Evolutionary conservation across 306 rosid species (phyloP).

Genomic region (Rosa lucieae): DNA sequence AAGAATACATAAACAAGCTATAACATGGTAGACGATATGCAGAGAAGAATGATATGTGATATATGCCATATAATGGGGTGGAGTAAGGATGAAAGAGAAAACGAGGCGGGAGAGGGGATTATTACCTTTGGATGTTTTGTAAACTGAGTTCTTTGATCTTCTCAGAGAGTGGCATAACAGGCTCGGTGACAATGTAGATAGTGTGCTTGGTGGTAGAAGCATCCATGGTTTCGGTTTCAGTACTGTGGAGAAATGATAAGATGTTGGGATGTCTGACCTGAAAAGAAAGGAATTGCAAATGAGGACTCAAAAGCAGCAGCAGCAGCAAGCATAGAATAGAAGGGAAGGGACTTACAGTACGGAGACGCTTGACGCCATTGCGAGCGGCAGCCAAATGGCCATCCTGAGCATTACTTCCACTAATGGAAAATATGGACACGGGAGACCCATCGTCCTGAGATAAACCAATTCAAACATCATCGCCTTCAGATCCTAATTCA

Average conservation of each 20-base stretch:
- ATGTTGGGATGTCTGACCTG: slow-evolving; percentile 99
- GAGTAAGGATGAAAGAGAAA: neutral
- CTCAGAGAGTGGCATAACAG: slow-evolving; percentile 84
- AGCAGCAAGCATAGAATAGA: neutral
- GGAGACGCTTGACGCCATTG: slow-evolving; percentile 88
- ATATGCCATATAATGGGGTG: neutral
- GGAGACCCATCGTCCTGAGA: slow-evolving; percentile 87
- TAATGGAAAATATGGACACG: slow-evolving; percentile 79
- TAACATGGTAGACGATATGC: neutral
- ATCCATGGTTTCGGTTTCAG: slow-evolving; percentile 72
- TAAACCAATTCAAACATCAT: neutral
- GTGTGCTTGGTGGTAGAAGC: slow-evolving; percentile 72
- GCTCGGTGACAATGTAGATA: slow-evolving; percentile 93
- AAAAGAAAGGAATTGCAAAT: slow-evolving; percentile 5
- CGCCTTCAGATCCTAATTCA: neutral
- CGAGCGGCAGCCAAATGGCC: slow-evolving; percentile 94
- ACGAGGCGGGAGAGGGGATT: neutral
- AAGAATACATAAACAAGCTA: neutral
- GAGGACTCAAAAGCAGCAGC: neutral
- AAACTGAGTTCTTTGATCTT: slow-evolving; percentile 85
- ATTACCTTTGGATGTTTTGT: slow-evolving; percentile 80
- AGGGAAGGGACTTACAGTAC: slow-evolving; percentile 51
- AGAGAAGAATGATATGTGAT: neutral
- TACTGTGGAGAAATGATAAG: slow-evolving; percentile 92
- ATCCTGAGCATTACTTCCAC: slow-evolving; percentile 87